Evolutionary conservation across 768 basidiomycete species (phyloP).

Genomic region (Kwoniella sp.): DNA sequence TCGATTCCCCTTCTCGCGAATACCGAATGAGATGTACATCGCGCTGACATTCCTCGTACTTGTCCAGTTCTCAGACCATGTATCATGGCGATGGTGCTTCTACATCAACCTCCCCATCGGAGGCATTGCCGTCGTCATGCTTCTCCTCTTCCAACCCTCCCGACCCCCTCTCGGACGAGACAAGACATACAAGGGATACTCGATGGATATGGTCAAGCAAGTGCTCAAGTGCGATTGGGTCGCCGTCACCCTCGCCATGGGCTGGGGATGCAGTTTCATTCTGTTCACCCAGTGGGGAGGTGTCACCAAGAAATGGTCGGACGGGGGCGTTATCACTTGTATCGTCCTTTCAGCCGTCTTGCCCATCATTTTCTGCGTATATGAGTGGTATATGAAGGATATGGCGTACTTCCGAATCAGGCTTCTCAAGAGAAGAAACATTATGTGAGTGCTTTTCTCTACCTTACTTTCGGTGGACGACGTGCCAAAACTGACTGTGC

Average conservation of each 20-base stretch:
- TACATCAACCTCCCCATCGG: constrained; percentile 58
- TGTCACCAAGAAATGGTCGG: constrained; percentile 58
- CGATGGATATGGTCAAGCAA: constrained; percentile 44
- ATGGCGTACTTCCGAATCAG: constrained; percentile 58
- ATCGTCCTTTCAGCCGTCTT: constrained; percentile 51
- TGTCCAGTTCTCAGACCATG: constrained; percentile 52
- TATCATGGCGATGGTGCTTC: constrained; percentile 61
- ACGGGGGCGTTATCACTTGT: constrained; percentile 58
- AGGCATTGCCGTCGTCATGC: constrained; percentile 42
- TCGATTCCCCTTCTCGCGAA: background rate
- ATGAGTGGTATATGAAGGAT: constrained; percentile 53
- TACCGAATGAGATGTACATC: background rate
- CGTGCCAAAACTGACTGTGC: background rate
- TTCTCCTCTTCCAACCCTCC: constrained; percentile 40
- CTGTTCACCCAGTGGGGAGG: constrained; percentile 54
- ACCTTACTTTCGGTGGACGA: too few species aligned
- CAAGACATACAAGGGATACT: constrained; percentile 48
- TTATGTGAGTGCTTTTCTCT: constrained; percentile 35
- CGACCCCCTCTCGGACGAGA: constrained; percentile 46
- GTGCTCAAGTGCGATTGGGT: constrained; percentile 52
- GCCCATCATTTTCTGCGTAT: constrained; percentile 53
- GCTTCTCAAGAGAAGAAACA: constrained; percentile 54
- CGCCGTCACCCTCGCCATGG: constrained; percentile 41
- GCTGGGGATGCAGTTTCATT: constrained; percentile 47
- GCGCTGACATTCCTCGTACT: background rate